Base-by-base conservation (phyloP, 2,329 filamentous ascomycete species). In the Fusarium tuaranense region DNA sequence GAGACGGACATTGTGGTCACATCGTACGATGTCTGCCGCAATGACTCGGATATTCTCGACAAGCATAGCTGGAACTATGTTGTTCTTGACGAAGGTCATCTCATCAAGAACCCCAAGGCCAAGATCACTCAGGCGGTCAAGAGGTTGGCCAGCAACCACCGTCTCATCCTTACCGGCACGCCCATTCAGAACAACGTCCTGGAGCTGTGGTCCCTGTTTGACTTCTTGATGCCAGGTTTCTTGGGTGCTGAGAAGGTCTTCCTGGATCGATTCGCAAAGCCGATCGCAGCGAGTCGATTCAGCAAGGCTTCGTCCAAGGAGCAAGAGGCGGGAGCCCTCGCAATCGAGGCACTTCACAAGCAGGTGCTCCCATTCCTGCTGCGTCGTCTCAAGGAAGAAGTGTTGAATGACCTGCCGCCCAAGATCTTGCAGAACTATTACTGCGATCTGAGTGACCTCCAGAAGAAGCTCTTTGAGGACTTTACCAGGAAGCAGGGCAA, bases 371-470 rank as follows among this genome's bases (percentile, higher is more conserved):
- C 97, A 1, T 99, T 99, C 92, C 87, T 99, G 71, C 90, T 99
- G 44, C 94, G 97, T 70, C 95, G 97, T 78, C 89, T 99, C 77
- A 99, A 99, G 85, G 97, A 99, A 84, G 97, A 99, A 82, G 97
- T 99, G 20, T 88, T 99, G 69, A 94, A 99, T 77, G 97, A 99
- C 79, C 87, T 99, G 10, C 97, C 97, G 3, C 97, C 97, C 9
- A 99, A 99, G 91, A 99, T 99, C 79, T 86, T 99, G 62, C 97
- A 99, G 82, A 99, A 99, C 83, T 99, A 99, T 86, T 99, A 99
- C 85, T 99, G 97, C 83, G 97, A 99, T 80, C 92, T 98, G 20
- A 98, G 95, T 79, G 97, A 99, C 67, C 86, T 99, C 62, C 97
- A 99, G 83, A 94, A 93, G 86, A 97, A 94, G 82, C 89, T 99